These are phyloP conservation scores for Cystobasidium onofrii DNA, from an alignment of 768 basidiomycete species.

Conservation along the genomic window DNA sequence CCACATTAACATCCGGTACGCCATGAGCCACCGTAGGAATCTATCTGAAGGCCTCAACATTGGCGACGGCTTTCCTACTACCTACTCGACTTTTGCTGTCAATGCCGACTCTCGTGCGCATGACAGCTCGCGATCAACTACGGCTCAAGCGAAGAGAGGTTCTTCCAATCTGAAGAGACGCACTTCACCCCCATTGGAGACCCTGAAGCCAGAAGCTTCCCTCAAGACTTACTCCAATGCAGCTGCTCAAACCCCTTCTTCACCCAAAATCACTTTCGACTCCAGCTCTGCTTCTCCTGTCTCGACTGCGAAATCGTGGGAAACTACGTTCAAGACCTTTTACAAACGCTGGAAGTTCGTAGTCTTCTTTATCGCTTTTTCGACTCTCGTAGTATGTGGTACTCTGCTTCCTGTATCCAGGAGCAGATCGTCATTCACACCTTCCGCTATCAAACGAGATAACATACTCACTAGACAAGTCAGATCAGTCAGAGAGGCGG, in stretches of 20 bases:
- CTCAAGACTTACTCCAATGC: not conserved
- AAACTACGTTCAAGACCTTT: not conserved
- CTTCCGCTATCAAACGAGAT: not conserved
- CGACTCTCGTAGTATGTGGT: slow-evolving; percentile 17
- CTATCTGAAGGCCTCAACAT: slow-evolving; percentile 25
- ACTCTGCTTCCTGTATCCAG: not conserved
- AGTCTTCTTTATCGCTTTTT: slow-evolving; percentile 23
- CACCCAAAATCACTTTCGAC: not conserved
- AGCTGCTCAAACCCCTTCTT: not conserved
- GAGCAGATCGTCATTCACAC: not conserved
- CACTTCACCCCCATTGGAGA: not conserved
- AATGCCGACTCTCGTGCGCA: not conserved
- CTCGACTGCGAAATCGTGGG: not conserved
- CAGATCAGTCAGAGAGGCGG: not conserved
- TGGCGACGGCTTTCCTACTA: slow-evolving; percentile 30
- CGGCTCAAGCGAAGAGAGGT: not conserved
- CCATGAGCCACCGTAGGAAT: slow-evolving; percentile 10
- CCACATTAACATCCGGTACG: not conserved
- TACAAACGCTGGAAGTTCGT: slow-evolving; percentile 22
- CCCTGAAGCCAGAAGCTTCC: not conserved
- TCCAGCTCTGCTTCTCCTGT: not conserved
- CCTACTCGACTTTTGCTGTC: slow-evolving; percentile 27
- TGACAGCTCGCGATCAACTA: slow-evolving; percentile 2
- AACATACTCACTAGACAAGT: not conserved
- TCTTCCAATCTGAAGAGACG: not conserved